phyloP scores from a whole-genome alignment of 31 red algal species.

The Pterothamnion heteromorphum region DNA sequence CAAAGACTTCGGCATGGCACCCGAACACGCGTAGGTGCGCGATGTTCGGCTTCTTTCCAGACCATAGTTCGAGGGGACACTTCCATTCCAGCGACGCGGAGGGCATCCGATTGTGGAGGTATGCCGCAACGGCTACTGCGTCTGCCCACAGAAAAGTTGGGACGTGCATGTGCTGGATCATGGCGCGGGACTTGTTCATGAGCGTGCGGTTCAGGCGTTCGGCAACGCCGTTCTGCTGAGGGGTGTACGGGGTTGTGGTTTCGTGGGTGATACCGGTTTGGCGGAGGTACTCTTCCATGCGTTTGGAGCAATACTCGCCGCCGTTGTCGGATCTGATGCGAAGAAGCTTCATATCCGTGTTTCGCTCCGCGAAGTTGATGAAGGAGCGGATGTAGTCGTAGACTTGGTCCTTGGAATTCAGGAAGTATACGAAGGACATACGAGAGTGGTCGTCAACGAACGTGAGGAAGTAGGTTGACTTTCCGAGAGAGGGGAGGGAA shows the following conservation, averaged over 20 bases:
- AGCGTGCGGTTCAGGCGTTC: constrained; percentile 60
- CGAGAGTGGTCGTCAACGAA: constrained; percentile 29
- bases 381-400: not conserved
- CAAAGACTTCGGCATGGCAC: constrained; percentile 3
- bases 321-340: constrained; percentile 44
- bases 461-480: constrained; percentile 28
- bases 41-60: constrained; percentile 3
- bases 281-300: constrained; percentile 47
- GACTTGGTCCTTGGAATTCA: not conserved
- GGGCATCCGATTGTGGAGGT: not conserved
- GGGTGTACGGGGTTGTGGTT: constrained; percentile 25
- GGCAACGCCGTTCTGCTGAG: constrained; percentile 50
- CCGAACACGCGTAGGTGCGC: not conserved
- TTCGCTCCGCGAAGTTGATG: not conserved
- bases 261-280: constrained; percentile 29
- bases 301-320: constrained; percentile 38
- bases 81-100: not conserved
- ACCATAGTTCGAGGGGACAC: not conserved
- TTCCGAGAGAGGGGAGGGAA: not conserved
- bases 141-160: constrained; percentile 40
- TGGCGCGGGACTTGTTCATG: constrained; percentile 19
- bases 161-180: not conserved
- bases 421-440: constrained; percentile 43
- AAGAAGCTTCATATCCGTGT: not conserved
- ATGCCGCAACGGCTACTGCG: not conserved